Evolutionary conservation across 352 stramenopile species (phyloP), one percentile per base, ranked within the genome.

Genomic region (Phytophthora cajani): DNA sequence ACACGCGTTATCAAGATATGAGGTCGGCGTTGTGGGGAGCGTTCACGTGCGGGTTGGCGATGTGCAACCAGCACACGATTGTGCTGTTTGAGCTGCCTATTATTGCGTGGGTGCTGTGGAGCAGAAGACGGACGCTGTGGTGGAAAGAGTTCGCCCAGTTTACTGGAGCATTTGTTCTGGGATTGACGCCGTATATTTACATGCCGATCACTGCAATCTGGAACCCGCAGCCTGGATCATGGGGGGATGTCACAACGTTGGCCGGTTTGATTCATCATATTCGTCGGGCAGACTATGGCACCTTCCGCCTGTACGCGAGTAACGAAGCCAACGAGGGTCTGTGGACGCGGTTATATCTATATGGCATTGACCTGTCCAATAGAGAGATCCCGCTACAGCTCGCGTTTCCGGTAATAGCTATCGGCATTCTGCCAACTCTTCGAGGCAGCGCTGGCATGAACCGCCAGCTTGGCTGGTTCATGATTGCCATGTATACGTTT

Each of bases 51-150:
- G 97, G 97, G 3, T 69, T 99, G 17, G 93, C 91, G n/a, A 84
- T 99, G 57, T 97, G 85, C 65, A 99, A 99, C 73, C 97, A 99
- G 75, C 97, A 99, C 81, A 99, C 96, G 21, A 96, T 96, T 27
- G 82, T 99, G 38, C 69, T 99, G 11, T 97, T 98, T 50, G 89
- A 97, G 50, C 49, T 96, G 5, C 96, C 96, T 17, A 86, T 98
- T 65, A 75, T 97, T 36, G 21, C 66, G 32, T 97, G 83, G 71
- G 86, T 97, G 44, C 62, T 98, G 23, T 90, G 68, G 66, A 85
- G 77, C 1, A 74, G 79, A 51, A 63, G 77, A 54, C 14, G 21
- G 9, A 75, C 67, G 11, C 47, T 89, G 0, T 72, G 74, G 49
- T 62, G 71, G 16, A 69, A 58, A 36, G 75, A 87, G 58, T 55